Conservation (phyloP, 495 filamentous ascomycete species). For the Xylaria longipes region DNA sequence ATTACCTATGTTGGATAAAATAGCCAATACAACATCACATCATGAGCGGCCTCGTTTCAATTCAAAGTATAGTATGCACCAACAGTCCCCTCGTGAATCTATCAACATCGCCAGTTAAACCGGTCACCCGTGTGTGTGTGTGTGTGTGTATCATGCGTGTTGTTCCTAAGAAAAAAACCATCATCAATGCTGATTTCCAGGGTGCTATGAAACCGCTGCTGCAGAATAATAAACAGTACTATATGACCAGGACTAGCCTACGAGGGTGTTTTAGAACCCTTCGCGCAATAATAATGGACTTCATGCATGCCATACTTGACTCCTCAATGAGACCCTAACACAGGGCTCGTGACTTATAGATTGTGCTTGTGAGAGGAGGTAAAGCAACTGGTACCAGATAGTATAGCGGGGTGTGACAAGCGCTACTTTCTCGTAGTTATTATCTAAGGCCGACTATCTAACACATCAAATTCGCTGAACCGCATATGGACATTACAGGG, state of each 20-base stretch:
- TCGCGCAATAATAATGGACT: not conserved
- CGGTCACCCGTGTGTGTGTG: not conserved
- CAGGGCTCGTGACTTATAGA: not conserved
- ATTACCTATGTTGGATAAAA: not conserved
- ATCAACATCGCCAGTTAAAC: not conserved
- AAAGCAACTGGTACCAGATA: not conserved
- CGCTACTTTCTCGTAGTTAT: not conserved
- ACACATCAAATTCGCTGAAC: not conserved
- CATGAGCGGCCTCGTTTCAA: not conserved
- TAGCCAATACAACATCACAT: conserved; percentile 1
- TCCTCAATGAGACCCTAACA: not conserved
- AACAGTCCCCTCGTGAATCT: not conserved
- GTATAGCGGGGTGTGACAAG: not conserved
- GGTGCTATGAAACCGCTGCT: not conserved
- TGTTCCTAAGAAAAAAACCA: not conserved
- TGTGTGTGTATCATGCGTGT: not conserved
- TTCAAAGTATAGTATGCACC: not conserved
- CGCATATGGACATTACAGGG: not conserved
- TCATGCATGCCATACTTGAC: not conserved
- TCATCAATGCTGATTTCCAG: not conserved
- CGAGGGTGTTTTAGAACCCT: not conserved
- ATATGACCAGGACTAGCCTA: not conserved
- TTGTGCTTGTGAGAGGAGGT: not conserved
- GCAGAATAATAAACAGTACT: not conserved
- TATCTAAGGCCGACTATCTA: not conserved